Conservation (phyloP, 2,329 filamentous ascomycete genomes). For the Phialophora verrucosa region DNA sequence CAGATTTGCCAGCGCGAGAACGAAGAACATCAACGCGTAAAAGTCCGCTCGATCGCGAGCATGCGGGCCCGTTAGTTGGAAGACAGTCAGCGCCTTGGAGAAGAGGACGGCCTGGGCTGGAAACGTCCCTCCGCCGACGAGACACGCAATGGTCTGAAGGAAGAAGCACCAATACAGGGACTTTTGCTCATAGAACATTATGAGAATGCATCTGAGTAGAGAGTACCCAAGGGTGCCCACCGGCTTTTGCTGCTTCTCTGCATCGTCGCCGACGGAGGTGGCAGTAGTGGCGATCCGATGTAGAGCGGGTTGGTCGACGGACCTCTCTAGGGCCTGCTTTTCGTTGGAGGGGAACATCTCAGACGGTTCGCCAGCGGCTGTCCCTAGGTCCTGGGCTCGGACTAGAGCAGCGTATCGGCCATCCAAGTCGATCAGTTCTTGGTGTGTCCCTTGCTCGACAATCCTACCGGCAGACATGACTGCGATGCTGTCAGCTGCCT, state of each 20-base stretch:
- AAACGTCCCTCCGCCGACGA: slow-evolving; percentile 50
- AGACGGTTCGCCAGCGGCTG: slow-evolving; percentile 21
- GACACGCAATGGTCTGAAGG: slow-evolving; percentile 42
- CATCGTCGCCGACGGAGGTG: slow-evolving; percentile 27
- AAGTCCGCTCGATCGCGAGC: slow-evolving; percentile 48
- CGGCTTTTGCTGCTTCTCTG: slow-evolving; percentile 30
- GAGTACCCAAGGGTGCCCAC: slow-evolving; percentile 39
- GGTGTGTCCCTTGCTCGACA: slow-evolving; percentile 76
- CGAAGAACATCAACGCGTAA: slow-evolving; percentile 56
- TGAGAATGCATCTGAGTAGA: slow-evolving; percentile 45
- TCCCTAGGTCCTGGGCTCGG: slow-evolving; percentile 54
- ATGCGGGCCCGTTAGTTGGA: slow-evolving; percentile 35
- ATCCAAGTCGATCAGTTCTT: slow-evolving; percentile 66
- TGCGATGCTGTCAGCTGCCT: slow-evolving; percentile 77
- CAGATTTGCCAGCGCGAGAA: slow-evolving; percentile 49
- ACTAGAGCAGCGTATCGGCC: slow-evolving; percentile 66
- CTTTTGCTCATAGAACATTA: slow-evolving; percentile 45
- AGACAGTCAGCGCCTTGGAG: slow-evolving; percentile 39
- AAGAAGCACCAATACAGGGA: slow-evolving; percentile 47
- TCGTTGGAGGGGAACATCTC: slow-evolving; percentile 15
- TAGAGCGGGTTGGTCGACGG: slow-evolving; percentile 22
- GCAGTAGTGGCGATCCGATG: slow-evolving; percentile 28
- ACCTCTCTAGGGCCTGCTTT: slow-evolving; percentile 14
- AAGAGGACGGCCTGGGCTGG: slow-evolving; percentile 55
- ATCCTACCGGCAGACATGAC: slow-evolving; percentile 74